Evolutionary conservation across 306 rosid genomes (phyloP).

Genomic region (Sophora flavescens): DNA sequence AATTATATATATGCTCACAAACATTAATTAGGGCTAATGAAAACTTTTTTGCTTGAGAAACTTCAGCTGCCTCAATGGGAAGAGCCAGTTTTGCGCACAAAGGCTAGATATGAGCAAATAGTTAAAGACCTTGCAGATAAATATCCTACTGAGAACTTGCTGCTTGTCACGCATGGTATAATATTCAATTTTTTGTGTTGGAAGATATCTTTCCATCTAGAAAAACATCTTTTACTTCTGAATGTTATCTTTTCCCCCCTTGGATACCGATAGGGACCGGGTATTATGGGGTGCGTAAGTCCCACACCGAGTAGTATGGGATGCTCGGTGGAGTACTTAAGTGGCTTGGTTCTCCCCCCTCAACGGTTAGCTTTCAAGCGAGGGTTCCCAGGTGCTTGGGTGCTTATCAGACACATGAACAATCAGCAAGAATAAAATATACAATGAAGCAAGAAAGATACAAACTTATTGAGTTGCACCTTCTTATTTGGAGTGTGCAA

Average conservation of each 20-base stretch:
- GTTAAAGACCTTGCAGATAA: constrained; percentile 81
- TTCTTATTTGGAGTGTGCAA: not conserved
- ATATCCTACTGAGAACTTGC: constrained; percentile 74
- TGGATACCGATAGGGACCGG: no score
- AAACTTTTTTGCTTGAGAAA: constrained; percentile 37
- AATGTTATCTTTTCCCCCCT: not conserved
- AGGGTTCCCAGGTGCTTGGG: no score
- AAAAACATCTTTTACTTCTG: constrained; percentile 10
- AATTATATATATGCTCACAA: not conserved
- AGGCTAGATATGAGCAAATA: constrained; percentile 64
- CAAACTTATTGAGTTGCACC: no score
- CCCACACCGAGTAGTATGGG: no score
- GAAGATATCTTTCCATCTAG: constrained; percentile 6
- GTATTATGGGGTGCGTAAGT: no score
- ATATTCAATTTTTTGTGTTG: not conserved
- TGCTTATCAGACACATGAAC: no score
- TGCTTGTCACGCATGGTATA: constrained; percentile 93
- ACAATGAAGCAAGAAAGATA: not conserved
- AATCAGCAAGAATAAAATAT: no score
- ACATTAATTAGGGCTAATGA: constrained; percentile 18
- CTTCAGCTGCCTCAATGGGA: constrained; percentile 78
- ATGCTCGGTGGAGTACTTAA: no score
- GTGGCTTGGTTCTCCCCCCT: no score
- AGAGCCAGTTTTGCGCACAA: constrained; percentile 57
- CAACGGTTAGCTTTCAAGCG: no score